A percentile compares a stretch with the other conserved stretches of the same genome.
Conservation (phyloP, 345 rosid genomes). For the Populus deltoides region DNA sequence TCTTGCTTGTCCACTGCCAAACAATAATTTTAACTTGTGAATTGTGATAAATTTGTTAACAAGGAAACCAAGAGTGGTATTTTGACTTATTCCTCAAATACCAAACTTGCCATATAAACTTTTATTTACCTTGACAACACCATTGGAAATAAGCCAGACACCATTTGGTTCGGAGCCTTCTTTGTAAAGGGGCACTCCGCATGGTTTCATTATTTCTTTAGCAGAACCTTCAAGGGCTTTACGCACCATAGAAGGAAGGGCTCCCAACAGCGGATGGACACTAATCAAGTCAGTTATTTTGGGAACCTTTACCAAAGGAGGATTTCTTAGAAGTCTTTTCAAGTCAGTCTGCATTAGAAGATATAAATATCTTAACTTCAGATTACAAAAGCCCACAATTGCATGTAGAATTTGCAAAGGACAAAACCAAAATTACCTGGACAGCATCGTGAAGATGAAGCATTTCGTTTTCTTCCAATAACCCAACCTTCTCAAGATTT, state of each 20-base stretch:
- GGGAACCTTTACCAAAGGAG: slow-evolving; percentile 78
- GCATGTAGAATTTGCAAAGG: neutral
- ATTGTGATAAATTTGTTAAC: neutral
- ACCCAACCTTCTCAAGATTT: slow-evolving; percentile 80
- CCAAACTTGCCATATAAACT: slow-evolving; percentile 6
- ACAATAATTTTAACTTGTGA: slow-evolving; percentile 9
- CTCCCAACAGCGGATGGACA: slow-evolving; percentile 74
- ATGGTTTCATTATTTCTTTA: slow-evolving; percentile 65
- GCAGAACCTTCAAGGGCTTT: slow-evolving; percentile 48
- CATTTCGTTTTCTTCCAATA: slow-evolving; percentile 86
- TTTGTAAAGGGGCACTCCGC: slow-evolving; percentile 67
- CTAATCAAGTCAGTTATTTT: slow-evolving; percentile 52
- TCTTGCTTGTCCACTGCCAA: slow-evolving; percentile 82
- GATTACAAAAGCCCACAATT: neutral
- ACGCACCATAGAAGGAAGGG: slow-evolving; percentile 61
- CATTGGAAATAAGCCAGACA: slow-evolving; percentile 84
- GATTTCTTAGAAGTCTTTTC: slow-evolving; percentile 87
- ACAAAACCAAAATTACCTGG: slow-evolving; percentile 52
- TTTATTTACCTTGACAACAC: slow-evolving; percentile 73
- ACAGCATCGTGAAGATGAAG: slow-evolving; percentile 90
- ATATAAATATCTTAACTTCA: neutral
- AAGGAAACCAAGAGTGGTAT: neutral
- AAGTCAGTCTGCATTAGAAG: slow-evolving; percentile 58
- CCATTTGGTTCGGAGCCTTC: slow-evolving; percentile 83
- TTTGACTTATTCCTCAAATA: neutral